Base-by-base conservation (phyloP, 1,284 basidiomycete species). In the Heliocybe sulcata region DNA sequence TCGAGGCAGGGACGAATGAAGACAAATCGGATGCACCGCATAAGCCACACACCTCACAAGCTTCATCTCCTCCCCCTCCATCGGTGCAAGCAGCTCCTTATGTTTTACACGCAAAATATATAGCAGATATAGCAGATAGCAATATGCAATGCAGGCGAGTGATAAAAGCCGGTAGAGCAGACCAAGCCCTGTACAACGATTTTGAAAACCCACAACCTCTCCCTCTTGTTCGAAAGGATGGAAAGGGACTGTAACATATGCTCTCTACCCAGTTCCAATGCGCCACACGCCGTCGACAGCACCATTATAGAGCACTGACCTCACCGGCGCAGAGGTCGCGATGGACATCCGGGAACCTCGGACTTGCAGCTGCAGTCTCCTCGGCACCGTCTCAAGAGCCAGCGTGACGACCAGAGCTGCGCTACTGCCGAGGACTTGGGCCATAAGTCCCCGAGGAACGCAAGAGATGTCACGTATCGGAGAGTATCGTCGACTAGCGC, bases 151-250 rank as follows among this genome's bases (percentile, higher is more conserved):
- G 64, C 92, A 93, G 2, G 94, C 94, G 4, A 87, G 83, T 23
- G 95, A 74, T 52, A 92, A 87, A 84, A 98, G 91, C 0, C 91
- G 82, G 70, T 98, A 99, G 54, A 99, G 75, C 74, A 96, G 94
- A 35, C 87, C 86, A 45, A 98, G 72, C 11, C 92, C 91, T 1
- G 82, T 87, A 20, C 6, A 42, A 9, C 38, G 38, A 60, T 77
- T 72, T 63, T 75, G 75, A 64, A 77, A 72, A 81, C 61, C 66
- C 65, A 63, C 56, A 38, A 60, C 58, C 16, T 35, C 33, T 33
- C 45, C 56, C 25, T 57, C 62, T 55, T 60, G 55, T 45, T 63
- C 66, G 52, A 63, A 65, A 16, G 56, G 71, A 20, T 42, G 38
- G 4, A 70, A 56, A 4, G 85, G 86, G 54, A 86, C n/a, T n/a